Evolutionary conservation across 306 rosid species (phyloP).

Genomic region (Sesbania bispinosa): DNA sequence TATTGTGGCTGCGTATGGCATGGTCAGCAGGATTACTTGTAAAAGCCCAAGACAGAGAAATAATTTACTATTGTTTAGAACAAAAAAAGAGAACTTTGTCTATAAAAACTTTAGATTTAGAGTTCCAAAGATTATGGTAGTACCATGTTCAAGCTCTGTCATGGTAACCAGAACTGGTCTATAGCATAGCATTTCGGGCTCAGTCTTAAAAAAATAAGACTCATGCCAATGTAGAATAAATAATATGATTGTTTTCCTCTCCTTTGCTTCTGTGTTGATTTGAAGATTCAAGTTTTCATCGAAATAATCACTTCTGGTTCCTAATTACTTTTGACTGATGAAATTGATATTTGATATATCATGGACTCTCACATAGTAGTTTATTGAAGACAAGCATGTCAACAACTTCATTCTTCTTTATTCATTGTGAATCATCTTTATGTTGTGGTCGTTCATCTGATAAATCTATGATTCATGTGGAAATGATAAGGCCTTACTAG

Average conservation of each 20-base stretch:
- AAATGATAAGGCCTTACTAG: not conserved
- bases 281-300: not conserved
- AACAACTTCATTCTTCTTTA: not conserved
- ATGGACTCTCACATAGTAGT: not conserved
- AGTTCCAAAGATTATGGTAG: not conserved
- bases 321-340: not conserved
- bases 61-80: not conserved
- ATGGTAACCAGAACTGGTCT: not conserved
- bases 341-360: not conserved
- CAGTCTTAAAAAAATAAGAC: not conserved
- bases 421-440: not conserved
- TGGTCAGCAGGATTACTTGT: not conserved
- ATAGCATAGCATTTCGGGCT: not conserved
- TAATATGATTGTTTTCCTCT: not conserved
- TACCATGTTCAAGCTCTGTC: not conserved
- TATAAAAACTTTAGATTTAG: not conserved
- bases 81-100: not conserved
- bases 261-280: not conserved
- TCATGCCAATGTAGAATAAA: not conserved
- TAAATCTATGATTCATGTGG: not conserved
- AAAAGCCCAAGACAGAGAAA: not conserved
- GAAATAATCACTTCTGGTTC: not conserved
- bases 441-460: not conserved
- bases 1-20: not conserved
- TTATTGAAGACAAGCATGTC: not conserved